Conservation (phyloP, 306 rosid species). For the Cicer arietinum region DNA sequence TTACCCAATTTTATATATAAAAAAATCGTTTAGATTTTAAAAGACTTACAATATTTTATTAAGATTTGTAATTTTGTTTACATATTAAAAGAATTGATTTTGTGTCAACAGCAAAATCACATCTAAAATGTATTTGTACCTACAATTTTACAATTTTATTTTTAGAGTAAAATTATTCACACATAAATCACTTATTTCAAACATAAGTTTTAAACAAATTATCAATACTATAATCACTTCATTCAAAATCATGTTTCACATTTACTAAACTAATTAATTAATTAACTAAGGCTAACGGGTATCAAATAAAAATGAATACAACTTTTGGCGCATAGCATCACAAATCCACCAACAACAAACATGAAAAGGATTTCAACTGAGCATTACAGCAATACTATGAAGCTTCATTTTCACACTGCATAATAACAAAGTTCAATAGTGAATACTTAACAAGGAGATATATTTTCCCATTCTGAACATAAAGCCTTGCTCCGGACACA, state of each 20-base stretch:
- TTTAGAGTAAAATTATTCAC: too few species aligned
- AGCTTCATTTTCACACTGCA: slow-evolving; percentile 35
- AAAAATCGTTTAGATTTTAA: too few species aligned
- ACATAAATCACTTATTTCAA: too few species aligned
- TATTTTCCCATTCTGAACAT: slow-evolving; percentile 65
- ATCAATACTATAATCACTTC: not conserved
- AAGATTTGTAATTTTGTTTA: too few species aligned
- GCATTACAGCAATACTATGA: not conserved
- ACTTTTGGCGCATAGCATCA: not conserved
- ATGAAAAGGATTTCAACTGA: not conserved
- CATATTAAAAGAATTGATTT: too few species aligned
- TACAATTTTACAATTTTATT: too few species aligned
- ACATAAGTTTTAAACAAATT: not conserved
- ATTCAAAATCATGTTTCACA: not conserved
- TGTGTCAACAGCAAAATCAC: too few species aligned
- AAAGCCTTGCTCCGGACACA: slow-evolving; percentile 74
- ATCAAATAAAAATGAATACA: not conserved
- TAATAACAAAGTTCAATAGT: slow-evolving; percentile 51
- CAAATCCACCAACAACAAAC: slow-evolving; percentile 4
- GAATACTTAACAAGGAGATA: slow-evolving; percentile 70
- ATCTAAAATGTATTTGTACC: too few species aligned
- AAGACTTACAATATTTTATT: too few species aligned
- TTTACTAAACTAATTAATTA: not conserved
- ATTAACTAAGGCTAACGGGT: too few species aligned
- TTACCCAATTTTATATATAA: too few species aligned